Base-by-base conservation (phyloP, 805 yeast species). In the Schwanniomyces yamadae region DNA sequence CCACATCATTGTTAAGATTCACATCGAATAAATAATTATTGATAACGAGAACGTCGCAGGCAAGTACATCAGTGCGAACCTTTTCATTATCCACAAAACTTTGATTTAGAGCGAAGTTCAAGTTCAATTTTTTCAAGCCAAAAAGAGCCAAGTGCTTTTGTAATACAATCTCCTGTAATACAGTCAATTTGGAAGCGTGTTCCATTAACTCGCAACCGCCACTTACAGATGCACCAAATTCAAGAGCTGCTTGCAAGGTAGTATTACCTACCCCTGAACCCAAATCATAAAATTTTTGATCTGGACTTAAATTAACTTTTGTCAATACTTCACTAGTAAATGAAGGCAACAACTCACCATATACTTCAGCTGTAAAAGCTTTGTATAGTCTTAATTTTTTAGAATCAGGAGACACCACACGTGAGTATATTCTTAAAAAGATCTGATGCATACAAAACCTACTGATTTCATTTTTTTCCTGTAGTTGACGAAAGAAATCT, bases 241-340 rank as follows among this genome's bases (percentile, higher is more conserved):
- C 95, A 23, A 90, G 58, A 0, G 96, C 88, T 0, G 96, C 95
- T 56, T 89, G 96, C 27, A 89, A 72, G 0, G 84, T 82, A 39
- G 96, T 87, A 54, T 90, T 90, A 0, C 96, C 97, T 11, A 90
- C 96, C 11, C 97, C 97, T 0, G 95, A 87, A 0, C 97, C 97
- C 16, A 90, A 66, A 59, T 90, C 97, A 43, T 90, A 78, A 50
- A 88, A 89, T n/a, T 68, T 74, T 28, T 77, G 73, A 1, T 58
- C 60, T 1, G 77, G 68, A 23, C 64, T 57, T 33, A 89, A 61
- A 1, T 70, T 72, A 33, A 88, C 82, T 50, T 82, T 84, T 8
- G 66, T 57, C 29, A 69, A 47, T 3, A 85, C 82, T 46, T 71
- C 77, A 26, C 88, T 73, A 27, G 85, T 67, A 47, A 90, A 86